Base-by-base conservation (phyloP, 495 filamentous ascomycete species). In the Pyronema omphalodes region DNA sequence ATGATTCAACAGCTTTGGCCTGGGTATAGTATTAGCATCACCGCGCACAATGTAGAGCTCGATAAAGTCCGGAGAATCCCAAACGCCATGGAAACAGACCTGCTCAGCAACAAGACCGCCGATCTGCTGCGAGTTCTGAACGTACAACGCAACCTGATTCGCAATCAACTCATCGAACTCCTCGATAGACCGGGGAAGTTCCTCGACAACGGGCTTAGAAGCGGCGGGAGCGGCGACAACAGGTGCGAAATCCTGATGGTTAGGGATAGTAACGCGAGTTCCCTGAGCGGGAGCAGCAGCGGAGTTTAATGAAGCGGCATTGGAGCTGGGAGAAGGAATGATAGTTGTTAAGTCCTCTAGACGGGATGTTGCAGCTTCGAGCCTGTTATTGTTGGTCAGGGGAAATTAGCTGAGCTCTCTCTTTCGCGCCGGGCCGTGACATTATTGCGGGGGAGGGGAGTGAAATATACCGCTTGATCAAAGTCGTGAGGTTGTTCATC, bases 351-450 rank as follows among this genome's bases (percentile, higher is more conserved):
- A 91, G 68, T 98, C 91, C 73, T 98, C 91, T 55, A 99, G 76
- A 56, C 93, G 81, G 58, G 87, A 88, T 58, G 91, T 96, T 40
- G 91, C 91, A 65, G 91, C 91, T 75, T 99, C 91, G 58, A 99
- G 84, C 72, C 91, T 99, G 68, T n/a, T 51, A 56, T 9, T 40
- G 18, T 9, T 33, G n/a, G 15, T 35, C 39, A n/a, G 12, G 12
- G 39, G 39, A 43, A 12, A n/a, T 12, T 43, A n/a, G 12, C 39
- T n/a, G 17, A n/a, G 39, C 17, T 48, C 19, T 15, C 12, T 48
- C 19, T 15, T 3, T 48, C 23, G 23, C 23, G 23, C 23, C 23
- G 23, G 23, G 23, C 23, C 5, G 23, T 29, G 23, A 2, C 5
- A 29, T 29, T 29, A 29, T 29, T 1, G 23, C 5, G 23, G 23